These are phyloP conservation scores for Straminergon stramineum DNA, from an alignment of 225 moss, liverwort and hornwort species.

Conservation along the genomic window DNA sequence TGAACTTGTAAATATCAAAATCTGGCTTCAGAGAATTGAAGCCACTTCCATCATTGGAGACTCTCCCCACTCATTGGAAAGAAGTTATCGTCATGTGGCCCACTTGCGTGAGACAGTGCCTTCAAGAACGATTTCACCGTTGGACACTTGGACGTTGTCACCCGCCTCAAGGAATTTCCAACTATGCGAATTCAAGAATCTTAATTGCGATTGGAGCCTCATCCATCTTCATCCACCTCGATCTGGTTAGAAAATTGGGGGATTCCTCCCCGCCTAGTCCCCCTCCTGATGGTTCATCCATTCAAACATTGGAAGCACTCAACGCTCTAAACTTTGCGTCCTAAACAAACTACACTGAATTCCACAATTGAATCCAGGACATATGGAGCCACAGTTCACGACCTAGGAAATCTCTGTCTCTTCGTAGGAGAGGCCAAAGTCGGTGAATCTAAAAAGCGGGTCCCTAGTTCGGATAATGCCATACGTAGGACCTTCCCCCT, in stretches of 20 bases:
- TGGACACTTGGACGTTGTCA: background rate
- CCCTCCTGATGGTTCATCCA: background rate
- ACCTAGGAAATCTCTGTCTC: background rate
- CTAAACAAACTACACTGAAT: background rate
- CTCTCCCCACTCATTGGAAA: background rate
- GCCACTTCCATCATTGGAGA: background rate
- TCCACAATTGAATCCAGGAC: background rate
- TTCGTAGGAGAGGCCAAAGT: background rate
- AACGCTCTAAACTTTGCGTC: background rate
- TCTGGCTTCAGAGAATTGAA: background rate
- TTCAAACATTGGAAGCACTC: background rate
- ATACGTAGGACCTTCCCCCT: background rate
- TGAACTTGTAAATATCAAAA: background rate
- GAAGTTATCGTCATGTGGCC: background rate
- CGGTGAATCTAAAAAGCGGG: background rate
- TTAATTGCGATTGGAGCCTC: background rate
- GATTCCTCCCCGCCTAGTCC: too few species aligned
- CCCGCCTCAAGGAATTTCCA: background rate
- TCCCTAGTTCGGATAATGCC: background rate
- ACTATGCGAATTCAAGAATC: background rate
- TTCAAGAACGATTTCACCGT: too few species aligned
- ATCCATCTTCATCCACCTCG: background rate
- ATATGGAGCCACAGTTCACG: background rate
- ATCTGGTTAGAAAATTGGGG: background rate
- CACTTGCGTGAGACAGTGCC: background rate